Evolutionary conservation across 257 asterid species (phyloP), one percentile per base, ranked within the genome.

Genomic region (Ilex aquifolium): DNA sequence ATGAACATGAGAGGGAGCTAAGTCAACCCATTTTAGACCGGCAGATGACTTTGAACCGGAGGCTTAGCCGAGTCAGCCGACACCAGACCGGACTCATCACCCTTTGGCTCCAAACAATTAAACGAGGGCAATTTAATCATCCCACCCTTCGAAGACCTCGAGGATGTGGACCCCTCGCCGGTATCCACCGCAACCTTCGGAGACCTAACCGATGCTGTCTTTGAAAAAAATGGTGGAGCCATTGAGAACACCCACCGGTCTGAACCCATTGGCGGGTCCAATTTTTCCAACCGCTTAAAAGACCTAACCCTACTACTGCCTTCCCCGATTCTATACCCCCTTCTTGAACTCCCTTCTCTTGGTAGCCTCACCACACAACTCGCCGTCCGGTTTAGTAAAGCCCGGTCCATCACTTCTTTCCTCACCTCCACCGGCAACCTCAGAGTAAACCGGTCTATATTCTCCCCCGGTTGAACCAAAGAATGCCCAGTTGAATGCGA

Each of bases 401-500:
- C 91, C 31, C 93, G 91, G 57, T 76, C 74, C 69, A 89, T 79
- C 80, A 92, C 76, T 62, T 85, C 97, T 69, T 85, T 90, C 61
- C 94, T 76, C 56, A 83, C 76, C 1, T 60, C 83, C 2, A 67
- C 83, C 0, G 97, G 95, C 14, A 93, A 62, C 30, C 84, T 77
- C 39, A 93, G 56, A 3, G 99, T 93, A 74, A 76, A 93, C 55
- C 97, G 80, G 4, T 93, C 97, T 0, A 81, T 65, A 31, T 83
- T 87, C 13, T 76, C 87, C 0, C 82, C 96, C 12, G 91, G 96
- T 63, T 74, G 82, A 29, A 84, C 95, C 74, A 90, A 5, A 0
- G 91, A 87, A 64, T 92, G 97, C 2, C 99, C 99, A 6, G 99
- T 93, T 1, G 99, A 90, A 59, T 93, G 97, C 3, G 99, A 93